Evolutionary conservation across 805 yeast species (phyloP).

Genomic region (Starmerella gropengiesseri): DNA sequence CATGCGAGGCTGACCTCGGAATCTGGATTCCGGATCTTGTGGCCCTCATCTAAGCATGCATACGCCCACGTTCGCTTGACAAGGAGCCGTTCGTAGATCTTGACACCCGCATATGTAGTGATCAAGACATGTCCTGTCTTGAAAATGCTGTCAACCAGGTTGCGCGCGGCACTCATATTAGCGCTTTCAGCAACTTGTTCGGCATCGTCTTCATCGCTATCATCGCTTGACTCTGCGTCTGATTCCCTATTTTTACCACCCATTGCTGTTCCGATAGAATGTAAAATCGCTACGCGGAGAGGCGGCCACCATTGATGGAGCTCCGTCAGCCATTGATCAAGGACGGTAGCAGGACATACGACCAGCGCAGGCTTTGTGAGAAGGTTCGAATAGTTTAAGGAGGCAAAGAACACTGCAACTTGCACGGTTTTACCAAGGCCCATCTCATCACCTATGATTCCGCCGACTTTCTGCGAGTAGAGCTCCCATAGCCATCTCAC

Average conservation of each 20-base stretch:
- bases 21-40: constrained; percentile 90
- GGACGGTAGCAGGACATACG: constrained; percentile 93
- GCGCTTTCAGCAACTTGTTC: constrained; percentile 14
- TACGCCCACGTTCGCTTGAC: constrained; percentile 78
- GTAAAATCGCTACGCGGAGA: constrained; percentile 70
- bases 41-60: constrained; percentile 90
- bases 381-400: constrained; percentile 69
- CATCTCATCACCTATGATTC: constrained; percentile 97
- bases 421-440: constrained; percentile 95
- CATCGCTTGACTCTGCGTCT: constrained; percentile 31
- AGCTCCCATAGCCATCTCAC: constrained; percentile 97
- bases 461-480: constrained; percentile 82
- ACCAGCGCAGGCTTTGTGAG: constrained; percentile 68
- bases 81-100: constrained; percentile 51
- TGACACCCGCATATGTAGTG: constrained; percentile 83
- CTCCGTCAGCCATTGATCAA: constrained; percentile 96
- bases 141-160: constrained; percentile 47
- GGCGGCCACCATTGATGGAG: constrained; percentile 99
- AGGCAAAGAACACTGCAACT: constrained; percentile 80
- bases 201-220: constrained; percentile 35
- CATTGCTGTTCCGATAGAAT: constrained; percentile 90
- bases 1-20: constrained; percentile 76
- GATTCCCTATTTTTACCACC: constrained; percentile 21
- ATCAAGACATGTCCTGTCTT: constrained; percentile 70
- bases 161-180: constrained; percentile 35